Evolutionary conservation across 192 early-diverging fungal species (phyloP).

Genomic region (Dimargaris xerosporica): DNA sequence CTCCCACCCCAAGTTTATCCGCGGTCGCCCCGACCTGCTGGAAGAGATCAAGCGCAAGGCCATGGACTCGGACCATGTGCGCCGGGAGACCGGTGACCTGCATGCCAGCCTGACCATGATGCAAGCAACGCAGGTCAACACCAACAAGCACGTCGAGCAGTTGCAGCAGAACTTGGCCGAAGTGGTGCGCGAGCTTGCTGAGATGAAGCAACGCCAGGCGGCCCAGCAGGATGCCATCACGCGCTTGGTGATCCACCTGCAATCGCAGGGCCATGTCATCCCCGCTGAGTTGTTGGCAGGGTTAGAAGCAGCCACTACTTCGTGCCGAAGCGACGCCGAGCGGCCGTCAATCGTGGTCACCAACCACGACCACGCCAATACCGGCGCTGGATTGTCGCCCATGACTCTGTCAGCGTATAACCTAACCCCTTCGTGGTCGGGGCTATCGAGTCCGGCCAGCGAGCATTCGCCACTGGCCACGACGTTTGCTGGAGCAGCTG

Average conservation of each 20-base stretch:
- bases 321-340: background rate
- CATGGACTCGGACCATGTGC: constrained; percentile 62
- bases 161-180: constrained; percentile 59
- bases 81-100: constrained; percentile 62
- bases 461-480: constrained; percentile 8
- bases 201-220: constrained; percentile 51
- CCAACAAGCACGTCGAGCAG: constrained; percentile 53
- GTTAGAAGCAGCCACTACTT: background rate
- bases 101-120: constrained; percentile 59
- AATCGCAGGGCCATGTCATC: constrained; percentile 13
- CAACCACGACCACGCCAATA: constrained; percentile 1
- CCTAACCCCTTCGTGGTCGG: background rate
- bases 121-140: constrained; percentile 56
- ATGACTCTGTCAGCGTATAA: background rate
- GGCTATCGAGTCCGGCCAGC: constrained; percentile 9
- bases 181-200: constrained; percentile 54
- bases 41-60: constrained; percentile 89
- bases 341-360: constrained; percentile 8
- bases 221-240: constrained; percentile 51
- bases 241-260: constrained; percentile 44
- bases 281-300: background rate
- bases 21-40: constrained; percentile 57
- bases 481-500: background rate
- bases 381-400: background rate
- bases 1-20: constrained; percentile 65